Evolutionary conservation across 148 eudicot genomes (phyloP).

Genomic region (Nepenthes mirabilis): DNA sequence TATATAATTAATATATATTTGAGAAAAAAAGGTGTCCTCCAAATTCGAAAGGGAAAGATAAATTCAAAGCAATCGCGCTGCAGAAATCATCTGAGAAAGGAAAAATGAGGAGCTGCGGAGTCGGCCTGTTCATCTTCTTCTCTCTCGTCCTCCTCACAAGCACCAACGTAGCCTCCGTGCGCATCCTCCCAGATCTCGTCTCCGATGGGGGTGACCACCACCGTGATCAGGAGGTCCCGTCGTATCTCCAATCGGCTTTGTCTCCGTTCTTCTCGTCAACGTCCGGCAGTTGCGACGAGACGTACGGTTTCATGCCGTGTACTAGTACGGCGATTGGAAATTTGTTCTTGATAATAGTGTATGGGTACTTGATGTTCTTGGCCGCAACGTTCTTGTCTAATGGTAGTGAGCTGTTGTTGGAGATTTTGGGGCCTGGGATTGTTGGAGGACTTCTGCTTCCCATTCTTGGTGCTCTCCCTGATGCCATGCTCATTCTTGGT

Average conservation of each 20-base stretch:
- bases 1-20: too few species aligned
- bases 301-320: conserved; percentile 55
- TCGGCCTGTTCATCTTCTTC: neutral
- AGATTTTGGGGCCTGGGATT: conserved; percentile 37
- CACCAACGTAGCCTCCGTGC: neutral
- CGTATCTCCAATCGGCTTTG: neutral
- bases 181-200: neutral
- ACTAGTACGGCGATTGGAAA: conserved; percentile 38
- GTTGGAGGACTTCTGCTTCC: conserved; percentile 38
- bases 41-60: too few species aligned
- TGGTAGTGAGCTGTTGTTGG: conserved; percentile 44
- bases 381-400: conserved; percentile 35
- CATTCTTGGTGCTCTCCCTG: conserved; percentile 33
- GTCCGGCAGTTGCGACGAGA: conserved; percentile 28
- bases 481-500: conserved; percentile 41
- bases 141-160: neutral
- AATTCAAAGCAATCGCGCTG: too few species aligned
- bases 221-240: neutral
- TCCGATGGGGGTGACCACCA: neutral
- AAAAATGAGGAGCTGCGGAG: neutral
- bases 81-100: neutral
- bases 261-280: neutral
- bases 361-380: conserved; percentile 44
- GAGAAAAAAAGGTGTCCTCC: too few species aligned
- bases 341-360: conserved; percentile 34